Base-by-base conservation (phyloP, 352 stramenopile genomes). In the Pythium angustatum region DNA sequence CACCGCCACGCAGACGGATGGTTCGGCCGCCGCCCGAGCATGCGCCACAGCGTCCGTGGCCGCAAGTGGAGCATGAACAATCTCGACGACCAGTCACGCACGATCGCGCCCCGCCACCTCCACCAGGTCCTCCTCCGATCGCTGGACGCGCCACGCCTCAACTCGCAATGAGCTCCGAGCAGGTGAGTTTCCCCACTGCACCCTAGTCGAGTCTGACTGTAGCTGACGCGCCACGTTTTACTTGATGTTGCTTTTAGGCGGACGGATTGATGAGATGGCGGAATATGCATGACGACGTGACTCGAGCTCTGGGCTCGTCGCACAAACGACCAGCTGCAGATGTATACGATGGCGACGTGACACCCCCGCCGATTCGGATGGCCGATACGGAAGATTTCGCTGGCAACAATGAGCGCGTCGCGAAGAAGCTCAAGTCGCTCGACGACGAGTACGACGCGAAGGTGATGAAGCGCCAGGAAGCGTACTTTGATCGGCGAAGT, bases 221-320 rank as follows among this genome's bases (percentile, higher is more conserved):
- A 9, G 1, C 6, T 51, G 10, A 5, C 33, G 36, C 10, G 49
- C 9, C 49, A 19, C 60, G 22, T 33, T 11, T 54, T 33, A 26
- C 34, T 44, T 22, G 3, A 15, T 33, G 8, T 54, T 33, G n/a
- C 34, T 44, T 22, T 5, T 19, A 64, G 43, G 45, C 31, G 33
- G 55, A 69, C 60, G 62, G 54, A 28, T 47, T 56, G 27, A 66
- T 68, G 36, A 49, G 27, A 54, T 79, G 55, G 81, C 71, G 69
- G 15, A 84, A 84, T 58, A 90, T 92, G 78, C 83, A 90, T 65
- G 73, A 90, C n/a, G 73, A 89, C 33, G 81, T 92, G 22, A 87
- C 70, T 28, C 78, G 79, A 3, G 81, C 83, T 14, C 55, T 90
- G 40, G 33, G 58, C 33, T 40, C 64, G 5, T 68, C 60, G 8